phyloP scores from a whole-genome alignment of 2,329 filamentous ascomycete genomes.

The Orbilia brochopaga region DNA sequence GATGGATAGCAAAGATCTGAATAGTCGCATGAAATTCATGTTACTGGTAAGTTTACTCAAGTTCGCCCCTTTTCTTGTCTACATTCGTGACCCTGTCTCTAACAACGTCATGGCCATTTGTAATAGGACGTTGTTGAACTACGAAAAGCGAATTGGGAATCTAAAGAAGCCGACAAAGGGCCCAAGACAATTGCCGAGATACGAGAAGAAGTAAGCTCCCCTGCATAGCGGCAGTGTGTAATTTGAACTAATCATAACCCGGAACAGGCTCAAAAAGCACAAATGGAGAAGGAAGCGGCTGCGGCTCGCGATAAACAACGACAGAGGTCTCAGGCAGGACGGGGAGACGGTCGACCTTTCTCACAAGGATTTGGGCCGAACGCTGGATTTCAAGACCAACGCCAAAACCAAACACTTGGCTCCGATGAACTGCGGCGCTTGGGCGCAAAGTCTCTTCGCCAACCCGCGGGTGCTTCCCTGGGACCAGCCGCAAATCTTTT shows the following conservation, averaged over 20 bases:
- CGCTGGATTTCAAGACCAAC: conserved; percentile 68
- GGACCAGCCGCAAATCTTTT: conserved; percentile 88
- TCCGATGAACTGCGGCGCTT: conserved; percentile 91
- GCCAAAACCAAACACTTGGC: conserved; percentile 78
- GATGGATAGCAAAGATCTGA: conserved; percentile 77
- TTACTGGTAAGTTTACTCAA: conserved; percentile 67
- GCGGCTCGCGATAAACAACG: conserved; percentile 67
- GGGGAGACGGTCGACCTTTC: conserved; percentile 86
- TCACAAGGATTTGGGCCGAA: conserved; percentile 71
- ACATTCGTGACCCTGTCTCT: conserved; percentile 21
- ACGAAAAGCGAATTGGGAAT: conserved; percentile 76
- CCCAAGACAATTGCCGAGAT: conserved; percentile 96
- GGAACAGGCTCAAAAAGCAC: conserved; percentile 69
- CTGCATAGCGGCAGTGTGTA: background rate
- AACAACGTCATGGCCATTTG: background rate
- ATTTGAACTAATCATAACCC: conserved; percentile 51
- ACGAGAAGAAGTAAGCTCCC: conserved; percentile 70
- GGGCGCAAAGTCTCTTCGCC: conserved; percentile 69
- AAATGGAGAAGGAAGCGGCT: conserved; percentile 75
- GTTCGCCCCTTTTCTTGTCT: background rate
- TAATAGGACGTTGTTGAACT: conserved; percentile 79
- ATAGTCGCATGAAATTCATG: conserved; percentile 93
- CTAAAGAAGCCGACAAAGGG: conserved; percentile 89
- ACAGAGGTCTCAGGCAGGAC: conserved; percentile 73
- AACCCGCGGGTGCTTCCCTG: conserved; percentile 68